These are phyloP conservation scores for Ascoidea tarda DNA, from an alignment of 805 yeast genomes.

Conservation along the genomic window DNA sequence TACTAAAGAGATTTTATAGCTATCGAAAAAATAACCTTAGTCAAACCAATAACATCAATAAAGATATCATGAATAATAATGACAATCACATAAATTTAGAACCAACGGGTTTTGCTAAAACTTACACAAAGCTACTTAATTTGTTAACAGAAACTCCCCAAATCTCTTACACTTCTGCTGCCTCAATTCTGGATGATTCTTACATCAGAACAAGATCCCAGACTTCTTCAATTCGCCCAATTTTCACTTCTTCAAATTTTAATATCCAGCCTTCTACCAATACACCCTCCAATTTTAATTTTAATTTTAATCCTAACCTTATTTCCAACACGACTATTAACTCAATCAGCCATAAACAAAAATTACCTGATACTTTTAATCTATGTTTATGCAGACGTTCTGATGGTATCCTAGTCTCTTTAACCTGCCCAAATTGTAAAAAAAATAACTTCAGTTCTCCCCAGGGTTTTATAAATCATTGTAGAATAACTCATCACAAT, in stretches of 20 bases:
- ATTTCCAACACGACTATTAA: constrained; percentile 9
- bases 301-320: constrained; percentile 1
- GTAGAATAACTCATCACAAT: constrained; percentile 58
- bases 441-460: constrained; percentile 63
- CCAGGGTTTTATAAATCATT: constrained; percentile 70
- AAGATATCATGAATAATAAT: constrained; percentile 13
- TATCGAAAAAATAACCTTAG: constrained; percentile 14
- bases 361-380: constrained; percentile 18
- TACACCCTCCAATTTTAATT: background rate
- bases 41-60: constrained; percentile 11
- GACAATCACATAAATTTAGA: constrained; percentile 25
- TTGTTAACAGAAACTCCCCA: background rate
- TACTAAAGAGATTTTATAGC: constrained; percentile 27
- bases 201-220: constrained; percentile 34
- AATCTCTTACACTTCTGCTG: constrained; percentile 1
- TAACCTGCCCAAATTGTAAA: constrained; percentile 55
- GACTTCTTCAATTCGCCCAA: constrained; percentile 20
- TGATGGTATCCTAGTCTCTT: constrained; percentile 56
- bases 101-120: constrained; percentile 28
- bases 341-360: constrained; percentile 16
- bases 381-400: constrained; percentile 48
- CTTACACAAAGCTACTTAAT: constrained; percentile 21
- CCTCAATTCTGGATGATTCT: constrained; percentile 11
- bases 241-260: background rate
- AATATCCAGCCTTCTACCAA: too few relatives aligned